Percentiles rank a stretch among this genome's conserved stretches.
Conservation (phyloP, 1,284 basidiomycete species). For the Boletus smithii region DNA sequence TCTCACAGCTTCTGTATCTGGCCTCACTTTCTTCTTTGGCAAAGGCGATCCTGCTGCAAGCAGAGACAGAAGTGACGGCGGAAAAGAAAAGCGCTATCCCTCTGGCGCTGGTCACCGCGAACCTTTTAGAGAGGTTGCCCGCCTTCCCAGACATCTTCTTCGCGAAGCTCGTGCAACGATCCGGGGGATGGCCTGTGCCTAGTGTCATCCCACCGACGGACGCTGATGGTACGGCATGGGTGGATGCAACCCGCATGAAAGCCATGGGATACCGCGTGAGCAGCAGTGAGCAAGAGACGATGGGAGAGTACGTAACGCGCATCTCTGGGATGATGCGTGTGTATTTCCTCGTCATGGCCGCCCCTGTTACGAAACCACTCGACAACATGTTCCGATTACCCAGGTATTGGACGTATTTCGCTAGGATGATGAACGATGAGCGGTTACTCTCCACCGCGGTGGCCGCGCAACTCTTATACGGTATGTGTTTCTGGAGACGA, state of each 20-base stretch:
- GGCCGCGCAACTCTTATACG: slow-evolving; percentile 62
- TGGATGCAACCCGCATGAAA: slow-evolving; percentile 59
- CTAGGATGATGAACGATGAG: slow-evolving; percentile 53
- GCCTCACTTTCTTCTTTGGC: slow-evolving; percentile 84
- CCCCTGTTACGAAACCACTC: slow-evolving; percentile 41
- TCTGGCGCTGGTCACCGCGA: slow-evolving; percentile 70
- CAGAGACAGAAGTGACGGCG: slow-evolving; percentile 91
- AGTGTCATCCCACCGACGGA: slow-evolving; percentile 49
- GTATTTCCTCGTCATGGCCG: slow-evolving; percentile 78
- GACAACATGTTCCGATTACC: slow-evolving; percentile 56
- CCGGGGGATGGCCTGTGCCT: slow-evolving; percentile 70
- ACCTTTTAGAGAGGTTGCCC: slow-evolving; percentile 28
- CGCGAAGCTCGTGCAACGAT: slow-evolving; percentile 79
- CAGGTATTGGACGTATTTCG: slow-evolving; percentile 67
- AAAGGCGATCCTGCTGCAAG: slow-evolving; percentile 89
- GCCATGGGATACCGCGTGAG: slow-evolving; percentile 62
- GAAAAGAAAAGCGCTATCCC: slow-evolving; percentile 85
- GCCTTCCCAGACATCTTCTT: slow-evolving; percentile 76
- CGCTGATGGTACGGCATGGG: slow-evolving; percentile 45
- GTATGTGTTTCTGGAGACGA: slow-evolving; percentile 42
- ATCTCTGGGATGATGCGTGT: slow-evolving; percentile 83
- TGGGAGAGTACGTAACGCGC: slow-evolving; percentile 69
- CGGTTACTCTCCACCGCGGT: slow-evolving; percentile 51
- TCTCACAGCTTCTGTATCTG: slow-evolving; percentile 54
- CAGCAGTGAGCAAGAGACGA: slow-evolving; percentile 42